Percentiles rank a stretch among this genome's conserved stretches.
Conservation (phyloP, 441 rosid species). For the Jatropha podagrica region DNA sequence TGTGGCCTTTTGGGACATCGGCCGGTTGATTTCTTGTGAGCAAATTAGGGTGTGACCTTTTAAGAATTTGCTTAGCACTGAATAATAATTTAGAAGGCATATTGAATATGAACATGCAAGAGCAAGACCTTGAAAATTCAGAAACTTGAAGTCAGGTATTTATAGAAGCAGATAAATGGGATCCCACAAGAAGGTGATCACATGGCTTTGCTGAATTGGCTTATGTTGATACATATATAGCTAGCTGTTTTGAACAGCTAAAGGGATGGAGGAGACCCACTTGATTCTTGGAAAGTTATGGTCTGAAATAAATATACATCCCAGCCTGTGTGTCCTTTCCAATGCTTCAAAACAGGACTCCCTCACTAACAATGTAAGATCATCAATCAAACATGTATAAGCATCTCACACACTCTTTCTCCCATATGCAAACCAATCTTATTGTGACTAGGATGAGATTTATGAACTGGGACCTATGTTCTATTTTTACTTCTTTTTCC, state of each 20-base stretch:
- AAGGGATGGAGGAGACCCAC: slow-evolving; percentile 10
- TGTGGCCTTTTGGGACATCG: slow-evolving; percentile 84
- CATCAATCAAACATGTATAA: no score
- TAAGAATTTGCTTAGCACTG: slow-evolving; percentile 27
- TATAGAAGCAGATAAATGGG: neutral
- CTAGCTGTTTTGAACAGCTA: neutral
- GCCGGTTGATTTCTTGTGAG: neutral
- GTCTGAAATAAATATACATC: slow-evolving; percentile 7
- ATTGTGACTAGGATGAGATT: no score
- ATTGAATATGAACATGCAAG: neutral
- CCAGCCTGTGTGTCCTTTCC: neutral
- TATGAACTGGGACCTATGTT: no score
- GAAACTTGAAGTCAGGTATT: neutral
- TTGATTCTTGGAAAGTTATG: slow-evolving; percentile 15
- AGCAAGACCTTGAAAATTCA: neutral
- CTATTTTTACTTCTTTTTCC: no score
- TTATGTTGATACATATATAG: neutral
- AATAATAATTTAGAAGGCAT: slow-evolving; percentile 16
- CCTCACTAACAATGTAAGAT: no score
- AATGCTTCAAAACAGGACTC: slow-evolving; percentile 10
- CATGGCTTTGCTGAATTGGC: slow-evolving; percentile 10
- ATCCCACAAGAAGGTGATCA: slow-evolving; percentile 10
- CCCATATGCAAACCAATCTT: no score
- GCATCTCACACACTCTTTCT: no score
- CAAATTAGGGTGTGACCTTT: slow-evolving; percentile 2